Evolutionary conservation across 1,284 basidiomycete genomes (phyloP), one percentile per base, ranked within the genome.

Genomic region (Ceratobasidium sp.): DNA sequence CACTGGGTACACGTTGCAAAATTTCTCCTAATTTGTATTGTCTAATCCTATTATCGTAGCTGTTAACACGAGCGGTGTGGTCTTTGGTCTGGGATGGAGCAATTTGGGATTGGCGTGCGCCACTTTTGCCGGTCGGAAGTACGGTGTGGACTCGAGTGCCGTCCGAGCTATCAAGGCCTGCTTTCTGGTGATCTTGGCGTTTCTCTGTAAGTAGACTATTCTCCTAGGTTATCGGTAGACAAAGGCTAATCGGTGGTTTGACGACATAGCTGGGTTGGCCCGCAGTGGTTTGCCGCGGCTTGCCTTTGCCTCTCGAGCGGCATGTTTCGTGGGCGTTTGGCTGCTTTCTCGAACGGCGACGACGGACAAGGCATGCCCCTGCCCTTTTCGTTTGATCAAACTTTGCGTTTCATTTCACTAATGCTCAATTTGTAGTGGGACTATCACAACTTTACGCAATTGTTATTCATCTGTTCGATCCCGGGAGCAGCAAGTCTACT

Each of bases 271-370:
- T 73, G 85, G 84, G 3, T 81, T 82, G 75, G 73, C 79, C 23
- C 85, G 85, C 75, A 85, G 85, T 73, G 79, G 83, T 18, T 77
- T 86, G 10, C 84, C 84, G 32, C 81, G 85, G 21, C 77, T 86
- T 26, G 82, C 82, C 23, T 75, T 84, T 10, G 81, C 84, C 2
- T 82, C 80, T 39, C 83, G 84, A 10, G 84, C 85, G 59, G 82
- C 82, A 8, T 84, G 83, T 73, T 85, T 86, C 73, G 77, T 84
- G 23, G 82, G 84, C 0, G 80, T 85, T 32, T 86, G 83, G 83
- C 74, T 85, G 36, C 77, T 86, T 21, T 85, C 84, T 6, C 78
- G 76, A 16, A 77, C 84, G 61, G 77, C 80, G 30, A 82, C 81
- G 18, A 58, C 75, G 9, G 73, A 74, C 10, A 77, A 79, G 21